Evolutionary conservation across 1,139 yeast genomes (phyloP).

Genomic region (Taphrina communis): DNA sequence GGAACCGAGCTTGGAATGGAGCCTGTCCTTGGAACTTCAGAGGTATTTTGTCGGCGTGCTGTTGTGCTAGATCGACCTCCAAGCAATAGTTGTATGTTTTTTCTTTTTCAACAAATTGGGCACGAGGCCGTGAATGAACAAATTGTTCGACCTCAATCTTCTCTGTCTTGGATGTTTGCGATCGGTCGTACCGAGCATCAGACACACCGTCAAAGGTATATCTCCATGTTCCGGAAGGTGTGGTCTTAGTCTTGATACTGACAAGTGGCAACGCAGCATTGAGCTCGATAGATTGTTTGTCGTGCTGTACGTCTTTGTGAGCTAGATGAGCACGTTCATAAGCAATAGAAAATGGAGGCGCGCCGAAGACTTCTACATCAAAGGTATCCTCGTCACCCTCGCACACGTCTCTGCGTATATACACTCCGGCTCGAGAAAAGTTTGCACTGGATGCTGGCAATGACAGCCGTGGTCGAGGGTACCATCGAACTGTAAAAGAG

Average conservation of each 20-base stretch:
- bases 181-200: constrained; percentile 65
- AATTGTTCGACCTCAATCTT: constrained; percentile 62
- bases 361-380: constrained; percentile 62
- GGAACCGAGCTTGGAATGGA: constrained; percentile 67
- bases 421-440: constrained; percentile 47
- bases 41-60: constrained; percentile 58
- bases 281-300: constrained; percentile 51
- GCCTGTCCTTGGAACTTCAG: constrained; percentile 54
- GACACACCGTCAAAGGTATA: constrained; percentile 67
- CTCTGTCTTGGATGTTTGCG: constrained; percentile 55
- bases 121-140: constrained; percentile 67
- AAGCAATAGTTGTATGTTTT: constrained; percentile 63
- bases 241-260: constrained; percentile 54
- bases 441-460: constrained; percentile 51
- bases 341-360: constrained; percentile 72
- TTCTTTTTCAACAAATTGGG: constrained; percentile 59
- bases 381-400: constrained; percentile 59
- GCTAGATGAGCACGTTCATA: constrained; percentile 56
- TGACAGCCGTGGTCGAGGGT: constrained; percentile 63
- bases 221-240: constrained; percentile 62
- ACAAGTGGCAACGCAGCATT: constrained; percentile 62
- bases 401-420: constrained; percentile 56
- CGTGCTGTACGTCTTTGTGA: constrained; percentile 53
- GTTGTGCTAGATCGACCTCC: constrained; percentile 48
- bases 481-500: constrained; percentile 58